Evolutionary conservation across 169 alveolate genomes (phyloP).

Genomic region (Plasmodium fragile): DNA sequence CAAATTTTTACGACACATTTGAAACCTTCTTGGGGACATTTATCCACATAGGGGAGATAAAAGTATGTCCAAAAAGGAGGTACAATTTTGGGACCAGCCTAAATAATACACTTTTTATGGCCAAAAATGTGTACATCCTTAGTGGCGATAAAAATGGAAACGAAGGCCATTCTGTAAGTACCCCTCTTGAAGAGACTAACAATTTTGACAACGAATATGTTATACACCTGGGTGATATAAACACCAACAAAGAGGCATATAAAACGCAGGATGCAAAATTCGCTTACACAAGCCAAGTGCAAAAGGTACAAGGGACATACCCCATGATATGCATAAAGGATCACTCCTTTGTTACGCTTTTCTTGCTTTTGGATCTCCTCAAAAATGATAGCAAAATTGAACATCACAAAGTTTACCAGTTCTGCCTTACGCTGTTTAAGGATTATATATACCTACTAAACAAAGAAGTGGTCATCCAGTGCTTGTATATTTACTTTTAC

Average conservation of each 20-base stretch:
- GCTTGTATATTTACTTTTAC: slow-evolving; percentile 53
- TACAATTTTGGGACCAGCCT: slow-evolving; percentile 26
- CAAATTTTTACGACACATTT: slow-evolving; percentile 24
- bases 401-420: not conserved
- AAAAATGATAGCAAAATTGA: slow-evolving; percentile 32
- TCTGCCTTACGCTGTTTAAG: slow-evolving; percentile 23
- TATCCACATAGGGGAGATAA: not conserved
- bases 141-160: not conserved
- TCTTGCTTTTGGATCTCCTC: slow-evolving; percentile 7
- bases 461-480: slow-evolving; percentile 53
- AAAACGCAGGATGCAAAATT: not conserved
- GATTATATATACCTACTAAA: slow-evolving; percentile 53
- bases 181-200: not conserved
- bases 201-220: slow-evolving; percentile 28
- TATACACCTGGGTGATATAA: slow-evolving; percentile 3
- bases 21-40: not conserved
- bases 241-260: not conserved
- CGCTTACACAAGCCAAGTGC: not conserved
- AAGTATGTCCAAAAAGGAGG: slow-evolving; percentile 5
- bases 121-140: slow-evolving; percentile 21
- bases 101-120: slow-evolving; percentile 39
- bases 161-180: not conserved
- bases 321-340: slow-evolving; percentile 16
- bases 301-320: not conserved
- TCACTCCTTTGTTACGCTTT: slow-evolving; percentile 36